Evolutionary conservation across 805 yeast species (phyloP).

Genomic region (Tetrapisispora phaffii): DNA sequence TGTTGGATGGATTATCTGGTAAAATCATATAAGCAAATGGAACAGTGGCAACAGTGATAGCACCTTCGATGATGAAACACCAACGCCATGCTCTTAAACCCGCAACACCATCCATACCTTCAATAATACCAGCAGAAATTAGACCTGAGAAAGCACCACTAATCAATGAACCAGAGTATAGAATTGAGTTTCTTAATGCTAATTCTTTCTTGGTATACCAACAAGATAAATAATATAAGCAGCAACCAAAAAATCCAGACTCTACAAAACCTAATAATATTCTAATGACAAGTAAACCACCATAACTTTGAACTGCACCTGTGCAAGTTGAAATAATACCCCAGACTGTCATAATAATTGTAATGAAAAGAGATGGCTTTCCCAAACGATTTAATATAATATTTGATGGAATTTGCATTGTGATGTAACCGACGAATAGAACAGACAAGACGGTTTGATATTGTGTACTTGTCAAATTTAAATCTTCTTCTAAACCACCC

Average conservation of each 20-base stretch:
- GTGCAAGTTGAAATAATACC: slow-evolving; percentile 37
- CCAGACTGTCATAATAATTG: slow-evolving; percentile 30
- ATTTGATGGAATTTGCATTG: slow-evolving; percentile 31
- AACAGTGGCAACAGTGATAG: slow-evolving; percentile 31
- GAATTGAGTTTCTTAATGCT: slow-evolving; percentile 40
- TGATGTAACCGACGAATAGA: slow-evolving; percentile 35
- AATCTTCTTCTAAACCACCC: slow-evolving; percentile 39
- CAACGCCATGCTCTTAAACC: slow-evolving; percentile 43
- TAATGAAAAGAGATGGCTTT: slow-evolving; percentile 42
- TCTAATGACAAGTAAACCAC: slow-evolving; percentile 38
- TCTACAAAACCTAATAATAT: slow-evolving; percentile 44
- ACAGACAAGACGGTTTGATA: slow-evolving; percentile 38
- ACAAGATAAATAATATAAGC: slow-evolving; percentile 41
- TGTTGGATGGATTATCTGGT: slow-evolving; percentile 32
- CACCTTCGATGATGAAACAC: slow-evolving; percentile 43
- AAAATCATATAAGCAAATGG: slow-evolving; percentile 31
- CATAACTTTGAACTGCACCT: slow-evolving; percentile 34
- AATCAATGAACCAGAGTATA: slow-evolving; percentile 40
- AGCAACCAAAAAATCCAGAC: slow-evolving; percentile 35
- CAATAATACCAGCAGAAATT: slow-evolving; percentile 44
- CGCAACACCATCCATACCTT: slow-evolving; percentile 39
- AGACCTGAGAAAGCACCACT: slow-evolving; percentile 49
- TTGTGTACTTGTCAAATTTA: slow-evolving; percentile 32
- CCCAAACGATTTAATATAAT: slow-evolving; percentile 36
- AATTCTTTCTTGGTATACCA: slow-evolving; percentile 47